These are phyloP conservation scores for Croton setiger DNA, from an alignment of 441 rosid species.

Conservation along the genomic window DNA sequence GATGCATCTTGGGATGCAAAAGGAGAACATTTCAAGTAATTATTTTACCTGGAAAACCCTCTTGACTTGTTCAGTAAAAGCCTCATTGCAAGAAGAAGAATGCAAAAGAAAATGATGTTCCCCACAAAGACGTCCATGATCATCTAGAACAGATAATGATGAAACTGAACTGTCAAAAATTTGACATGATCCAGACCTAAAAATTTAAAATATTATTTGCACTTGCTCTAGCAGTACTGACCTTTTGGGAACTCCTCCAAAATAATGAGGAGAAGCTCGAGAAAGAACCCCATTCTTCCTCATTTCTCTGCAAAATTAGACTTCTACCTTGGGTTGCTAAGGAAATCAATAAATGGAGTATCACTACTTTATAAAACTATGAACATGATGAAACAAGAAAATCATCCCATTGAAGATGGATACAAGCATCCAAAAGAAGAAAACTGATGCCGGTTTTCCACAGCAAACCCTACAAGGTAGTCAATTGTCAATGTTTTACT, in stretches of 20 bases:
- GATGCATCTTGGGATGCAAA: no score
- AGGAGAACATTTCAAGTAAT: not conserved
- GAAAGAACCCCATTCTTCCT: constrained; percentile 36
- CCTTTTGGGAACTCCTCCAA: constrained; percentile 44
- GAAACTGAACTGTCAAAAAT: constrained; percentile 12
- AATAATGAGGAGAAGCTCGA: constrained; percentile 31
- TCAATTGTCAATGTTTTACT: constrained; percentile 3
- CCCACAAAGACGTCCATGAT: constrained; percentile 46
- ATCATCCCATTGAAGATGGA: constrained; percentile 35
- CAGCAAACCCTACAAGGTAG: constrained; percentile 52
- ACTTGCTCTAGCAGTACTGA: constrained; percentile 15
- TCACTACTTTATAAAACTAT: constrained; percentile 11
- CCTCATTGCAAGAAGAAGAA: constrained; percentile 45
- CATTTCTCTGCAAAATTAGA: constrained; percentile 41
- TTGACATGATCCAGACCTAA: constrained; percentile 12
- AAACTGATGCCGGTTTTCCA: constrained; percentile 57
- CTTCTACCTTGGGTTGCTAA: constrained; percentile 55
- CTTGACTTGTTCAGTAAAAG: constrained; percentile 32
- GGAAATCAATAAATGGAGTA: constrained; percentile 23
- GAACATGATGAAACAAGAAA: constrained; percentile 16
- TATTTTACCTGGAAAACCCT: constrained; percentile 41
- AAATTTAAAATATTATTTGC: not conserved
- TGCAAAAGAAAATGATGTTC: constrained; percentile 48
- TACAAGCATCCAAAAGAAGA: constrained; percentile 78
- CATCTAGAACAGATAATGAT: constrained; percentile 33